Percentiles rank a stretch among this genome's conserved stretches.
These are phyloP conservation scores for Protomyces pachydermus DNA, from an alignment of 1,139 yeast genomes.

Conservation along the genomic window DNA sequence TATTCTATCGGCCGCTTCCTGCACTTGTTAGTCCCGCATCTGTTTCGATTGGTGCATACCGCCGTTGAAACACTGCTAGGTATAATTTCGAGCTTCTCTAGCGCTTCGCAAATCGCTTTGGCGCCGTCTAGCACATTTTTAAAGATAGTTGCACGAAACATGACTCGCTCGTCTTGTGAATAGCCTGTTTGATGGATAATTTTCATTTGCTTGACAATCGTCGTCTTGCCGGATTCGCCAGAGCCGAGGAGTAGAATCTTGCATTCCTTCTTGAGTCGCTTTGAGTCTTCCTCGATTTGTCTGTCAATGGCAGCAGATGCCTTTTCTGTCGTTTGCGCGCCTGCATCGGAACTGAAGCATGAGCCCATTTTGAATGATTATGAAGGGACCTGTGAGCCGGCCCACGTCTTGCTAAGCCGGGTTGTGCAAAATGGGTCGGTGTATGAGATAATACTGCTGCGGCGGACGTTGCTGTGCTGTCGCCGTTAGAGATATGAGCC, in stretches of 20 bases:
- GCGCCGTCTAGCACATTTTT: slow-evolving; percentile 84
- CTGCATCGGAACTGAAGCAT: slow-evolving; percentile 10
- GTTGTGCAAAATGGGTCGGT: background rate
- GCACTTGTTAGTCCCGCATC: slow-evolving; percentile 8
- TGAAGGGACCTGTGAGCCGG: too few relatives aligned
- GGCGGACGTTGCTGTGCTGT: too few relatives aligned
- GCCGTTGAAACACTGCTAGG: slow-evolving; percentile 4
- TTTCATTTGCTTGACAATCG: slow-evolving; percentile 86
- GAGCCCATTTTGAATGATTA: slow-evolving; percentile 4
- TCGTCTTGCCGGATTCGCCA: slow-evolving; percentile 94
- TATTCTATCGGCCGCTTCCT: slow-evolving; percentile 25
- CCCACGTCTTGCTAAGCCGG: background rate
- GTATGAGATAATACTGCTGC: background rate
- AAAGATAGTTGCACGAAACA: slow-evolving; percentile 87
- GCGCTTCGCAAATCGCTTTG: slow-evolving; percentile 52
- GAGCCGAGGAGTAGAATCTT: slow-evolving; percentile 74
- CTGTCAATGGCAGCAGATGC: slow-evolving; percentile 30
- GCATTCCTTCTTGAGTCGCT: slow-evolving; percentile 41
- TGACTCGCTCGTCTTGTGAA: slow-evolving; percentile 67
- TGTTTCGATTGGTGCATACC: slow-evolving; percentile 18
- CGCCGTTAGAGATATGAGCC: too few relatives aligned
- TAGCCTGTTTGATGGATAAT: slow-evolving; percentile 83
- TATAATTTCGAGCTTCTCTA: slow-evolving; percentile 20
- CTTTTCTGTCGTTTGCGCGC: slow-evolving; percentile 18
- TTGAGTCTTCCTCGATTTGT: slow-evolving; percentile 32